Base-by-base conservation (phyloP, 257 asterid species). In the Handroanthus guayacan region DNA sequence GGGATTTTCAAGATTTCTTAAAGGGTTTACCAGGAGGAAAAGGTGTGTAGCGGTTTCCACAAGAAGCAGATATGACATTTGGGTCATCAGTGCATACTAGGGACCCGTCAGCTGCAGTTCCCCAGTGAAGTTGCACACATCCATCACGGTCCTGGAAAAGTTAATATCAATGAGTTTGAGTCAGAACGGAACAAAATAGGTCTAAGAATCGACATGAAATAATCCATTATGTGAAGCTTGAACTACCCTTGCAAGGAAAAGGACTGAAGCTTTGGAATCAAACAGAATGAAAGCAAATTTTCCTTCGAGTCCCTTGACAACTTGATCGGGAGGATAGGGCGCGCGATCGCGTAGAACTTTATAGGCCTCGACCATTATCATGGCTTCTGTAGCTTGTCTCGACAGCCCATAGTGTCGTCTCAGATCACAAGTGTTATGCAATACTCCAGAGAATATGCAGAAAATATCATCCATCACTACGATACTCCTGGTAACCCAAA, bases 261-360 rank as follows among this genome's bases (percentile, higher is more conserved):
- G 80, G 60, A 57, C 55, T 5, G 92, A 89, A 44, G 84, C 69
- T 77, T 80, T 88, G 58, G 85, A 69, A 75, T 92, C 96, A 65
- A 90, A 90, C 61, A 92, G 78, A 72, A 92, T 76, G 80, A 92
- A 87, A 14, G 89, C 80, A 45, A 86, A 92, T 67, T 84, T 87
- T n/a, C 97, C 96, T 67, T 86, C 80, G 20, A 92, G 84, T 3
- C 80, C 88, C 67, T 84, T 88, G 71, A 88, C 81, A 66, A 88
- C 94, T 76, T 90, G 96, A 73, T 90, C 94, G 0, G 91, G 86
- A 47, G 97, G 90, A 57, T 84, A 91, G 37, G 94, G 94, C 3
- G 88, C 92, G 6, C 91, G 87, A 63, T 90, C 94, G 25, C 91
- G 86, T 76, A 88, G 63, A 48, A 84, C 94, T 72, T 82, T 86